Percentiles rank a stretch among this genome's conserved stretches.
Evolutionary conservation across 345 rosid genomes (phyloP).

Genomic region (Moricandia moricandioides): DNA sequence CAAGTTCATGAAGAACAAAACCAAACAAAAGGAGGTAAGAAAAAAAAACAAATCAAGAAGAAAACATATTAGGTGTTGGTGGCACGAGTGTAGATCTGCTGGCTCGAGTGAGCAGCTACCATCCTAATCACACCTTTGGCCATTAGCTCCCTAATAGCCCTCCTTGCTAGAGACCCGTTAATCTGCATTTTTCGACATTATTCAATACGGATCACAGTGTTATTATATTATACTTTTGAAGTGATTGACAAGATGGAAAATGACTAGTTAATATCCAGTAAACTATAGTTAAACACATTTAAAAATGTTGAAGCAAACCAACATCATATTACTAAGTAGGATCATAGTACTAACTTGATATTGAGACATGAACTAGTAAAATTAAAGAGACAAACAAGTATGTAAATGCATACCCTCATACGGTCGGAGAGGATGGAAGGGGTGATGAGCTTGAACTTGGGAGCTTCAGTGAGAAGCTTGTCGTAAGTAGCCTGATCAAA

Average conservation of each 20-base stretch:
- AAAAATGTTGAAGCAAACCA: not conserved
- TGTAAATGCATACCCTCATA: slow-evolving; percentile 47
- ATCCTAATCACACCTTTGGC: slow-evolving; percentile 70
- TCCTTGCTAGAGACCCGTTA: slow-evolving; percentile 60
- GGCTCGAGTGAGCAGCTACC: slow-evolving; percentile 64
- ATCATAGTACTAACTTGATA: not conserved
- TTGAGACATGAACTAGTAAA: not conserved
- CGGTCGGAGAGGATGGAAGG: slow-evolving; percentile 84
- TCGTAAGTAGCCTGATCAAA: slow-evolving; percentile 84
- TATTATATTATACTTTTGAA: not conserved
- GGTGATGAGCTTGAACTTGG: slow-evolving; percentile 80
- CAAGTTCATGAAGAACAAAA: not conserved
- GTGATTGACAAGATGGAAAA: not conserved
- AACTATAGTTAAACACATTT: not conserved
- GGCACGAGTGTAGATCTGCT: slow-evolving; percentile 79
- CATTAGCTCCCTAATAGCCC: slow-evolving; percentile 70
- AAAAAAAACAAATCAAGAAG: not conserved
- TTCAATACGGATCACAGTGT: not conserved
- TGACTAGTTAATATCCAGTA: not conserved
- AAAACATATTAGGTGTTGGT: slow-evolving; percentile 52
- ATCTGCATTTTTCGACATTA: slow-evolving; percentile 28
- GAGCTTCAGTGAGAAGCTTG: slow-evolving; percentile 72
- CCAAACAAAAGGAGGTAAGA: not conserved
- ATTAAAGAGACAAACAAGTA: not conserved
- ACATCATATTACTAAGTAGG: not conserved